phyloP scores from a whole-genome alignment of 441 rosid species.

The Croton setiger region DNA sequence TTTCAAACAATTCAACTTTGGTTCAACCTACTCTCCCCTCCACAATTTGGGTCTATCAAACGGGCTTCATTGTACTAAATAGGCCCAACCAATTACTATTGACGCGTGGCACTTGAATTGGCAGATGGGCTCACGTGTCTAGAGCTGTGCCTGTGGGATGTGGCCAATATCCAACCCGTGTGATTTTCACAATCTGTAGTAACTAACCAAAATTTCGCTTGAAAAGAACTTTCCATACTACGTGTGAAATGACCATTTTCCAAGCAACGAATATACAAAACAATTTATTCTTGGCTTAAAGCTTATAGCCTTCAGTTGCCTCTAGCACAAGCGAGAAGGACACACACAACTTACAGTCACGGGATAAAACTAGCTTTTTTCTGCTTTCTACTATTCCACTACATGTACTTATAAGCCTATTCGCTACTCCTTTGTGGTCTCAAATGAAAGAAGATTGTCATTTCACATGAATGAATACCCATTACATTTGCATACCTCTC shows the following conservation, averaged over 20 bases:
- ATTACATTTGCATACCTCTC: neutral
- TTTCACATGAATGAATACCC: no score
- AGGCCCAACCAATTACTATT: no score
- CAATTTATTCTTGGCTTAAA: conserved; percentile 10
- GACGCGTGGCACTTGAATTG: neutral
- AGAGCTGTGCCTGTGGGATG: neutral
- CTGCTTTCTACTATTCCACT: neutral
- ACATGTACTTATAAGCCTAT: no score
- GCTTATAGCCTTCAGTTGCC: conserved; percentile 1
- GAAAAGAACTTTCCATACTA: no score
- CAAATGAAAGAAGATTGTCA: neutral
- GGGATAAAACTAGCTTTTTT: conserved; percentile 9
- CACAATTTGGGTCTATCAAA: no score
- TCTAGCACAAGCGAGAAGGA: conserved; percentile 11
- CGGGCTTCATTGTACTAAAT: no score
- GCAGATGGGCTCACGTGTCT: neutral
- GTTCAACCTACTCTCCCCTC: no score
- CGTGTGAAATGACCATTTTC: neutral
- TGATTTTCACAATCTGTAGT: neutral
- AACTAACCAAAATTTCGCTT: no score
- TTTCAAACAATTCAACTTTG: no score
- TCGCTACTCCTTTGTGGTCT: conserved; percentile 7
- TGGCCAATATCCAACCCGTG: conserved; percentile 9
- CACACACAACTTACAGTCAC: conserved; percentile 9
- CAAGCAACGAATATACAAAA: conserved; percentile 4